Evolutionary conservation across 192 early-diverging fungal genomes (phyloP).

Genomic region (Geranomyces michiganensis): DNA sequence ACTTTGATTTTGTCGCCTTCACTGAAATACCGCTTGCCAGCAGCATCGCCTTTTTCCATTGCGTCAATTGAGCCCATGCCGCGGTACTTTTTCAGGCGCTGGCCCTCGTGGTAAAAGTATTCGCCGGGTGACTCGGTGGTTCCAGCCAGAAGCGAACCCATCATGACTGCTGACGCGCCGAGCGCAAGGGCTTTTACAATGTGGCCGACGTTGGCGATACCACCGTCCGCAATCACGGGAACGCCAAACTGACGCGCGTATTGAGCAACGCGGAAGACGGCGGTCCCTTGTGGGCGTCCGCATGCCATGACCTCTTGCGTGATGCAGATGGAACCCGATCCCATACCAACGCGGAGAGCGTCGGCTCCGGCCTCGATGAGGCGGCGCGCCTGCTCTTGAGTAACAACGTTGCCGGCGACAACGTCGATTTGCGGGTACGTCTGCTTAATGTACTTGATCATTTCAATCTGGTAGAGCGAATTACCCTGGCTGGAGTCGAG

Average conservation of each 20-base stretch:
- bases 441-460: constrained; percentile 91
- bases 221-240: constrained; percentile 96
- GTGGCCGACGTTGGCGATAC: constrained; percentile 96
- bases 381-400: constrained; percentile 88
- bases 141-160: constrained; percentile 95
- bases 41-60: constrained; percentile 79
- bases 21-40: constrained; percentile 89
- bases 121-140: constrained; percentile 95
- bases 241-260: constrained; percentile 92
- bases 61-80: constrained; percentile 99
- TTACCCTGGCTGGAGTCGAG: constrained; percentile 97
- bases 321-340: constrained; percentile 71
- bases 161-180: constrained; percentile 98
- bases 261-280: constrained; percentile 94
- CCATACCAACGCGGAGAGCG: constrained; percentile 95
- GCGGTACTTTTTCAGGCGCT: constrained; percentile 97
- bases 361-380: constrained; percentile 95
- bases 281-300: constrained; percentile 96
- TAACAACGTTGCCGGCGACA: constrained; percentile 97
- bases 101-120: constrained; percentile 97
- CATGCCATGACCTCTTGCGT: constrained; percentile 78
- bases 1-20: constrained; percentile 98
- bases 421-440: constrained; percentile 83
- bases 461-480: constrained; percentile 90
- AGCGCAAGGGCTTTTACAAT: constrained; percentile 94